Evolutionary conservation across 2,329 filamentous ascomycete species (phyloP).

Genomic region (Fusarium tjaetaba): DNA sequence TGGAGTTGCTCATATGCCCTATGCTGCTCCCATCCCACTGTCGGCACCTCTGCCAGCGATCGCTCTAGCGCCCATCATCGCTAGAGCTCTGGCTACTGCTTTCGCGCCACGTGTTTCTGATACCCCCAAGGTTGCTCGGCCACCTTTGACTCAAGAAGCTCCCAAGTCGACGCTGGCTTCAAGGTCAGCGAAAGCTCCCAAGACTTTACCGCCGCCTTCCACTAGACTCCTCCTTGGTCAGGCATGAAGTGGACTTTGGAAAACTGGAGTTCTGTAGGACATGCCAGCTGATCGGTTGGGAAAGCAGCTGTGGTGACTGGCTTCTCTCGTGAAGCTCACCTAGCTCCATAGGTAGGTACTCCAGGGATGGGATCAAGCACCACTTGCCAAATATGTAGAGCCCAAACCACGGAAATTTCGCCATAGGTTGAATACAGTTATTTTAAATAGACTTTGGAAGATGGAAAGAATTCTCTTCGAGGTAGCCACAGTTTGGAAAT

Average conservation of each 20-base stretch:
- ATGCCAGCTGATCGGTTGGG: rapidly evolving
- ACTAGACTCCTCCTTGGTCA: not conserved
- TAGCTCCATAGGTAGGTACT: not conserved
- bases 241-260: not conserved
- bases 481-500: too few relatives aligned
- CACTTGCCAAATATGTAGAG: too few relatives aligned
- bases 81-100: not conserved
- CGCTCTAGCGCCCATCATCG: conserved; percentile 23
- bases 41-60: conserved; percentile 22
- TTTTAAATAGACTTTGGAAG: too few relatives aligned
- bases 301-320: not conserved
- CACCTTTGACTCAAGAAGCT: conserved; percentile 5
- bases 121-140: not conserved
- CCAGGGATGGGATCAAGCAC: too few relatives aligned
- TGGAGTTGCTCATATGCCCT: conserved; percentile 2
- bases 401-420: too few relatives aligned
- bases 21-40: conserved; percentile 11
- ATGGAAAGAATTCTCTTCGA: too few relatives aligned
- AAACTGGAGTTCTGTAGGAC: rapidly evolving
- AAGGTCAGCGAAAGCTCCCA: not conserved
- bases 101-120: conserved; percentile 5
- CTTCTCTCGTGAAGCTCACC: not conserved
- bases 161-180: conserved; percentile 18
- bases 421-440: too few relatives aligned
- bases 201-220: not conserved